Conservation (phyloP, 1,284 basidiomycete genomes). For the Ustilago bromivora region DNA sequence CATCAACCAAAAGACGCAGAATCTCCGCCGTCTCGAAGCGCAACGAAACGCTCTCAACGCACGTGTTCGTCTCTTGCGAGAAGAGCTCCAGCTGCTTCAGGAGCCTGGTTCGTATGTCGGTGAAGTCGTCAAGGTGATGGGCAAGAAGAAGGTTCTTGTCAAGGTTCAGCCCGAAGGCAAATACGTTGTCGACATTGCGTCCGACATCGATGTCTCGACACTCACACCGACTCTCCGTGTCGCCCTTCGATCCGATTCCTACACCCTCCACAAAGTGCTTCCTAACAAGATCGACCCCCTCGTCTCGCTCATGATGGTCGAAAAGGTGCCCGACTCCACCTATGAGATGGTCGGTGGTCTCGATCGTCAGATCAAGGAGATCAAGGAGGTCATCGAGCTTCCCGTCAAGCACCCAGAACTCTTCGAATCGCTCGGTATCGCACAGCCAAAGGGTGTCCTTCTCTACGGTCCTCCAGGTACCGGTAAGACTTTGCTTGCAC, state of each 20-base stretch:
- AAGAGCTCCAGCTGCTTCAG: conserved; percentile 93
- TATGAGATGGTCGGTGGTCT: conserved; percentile 99
- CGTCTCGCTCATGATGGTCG: conserved; percentile 86
- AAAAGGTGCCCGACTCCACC: conserved; percentile 98
- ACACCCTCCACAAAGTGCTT: conserved; percentile 74
- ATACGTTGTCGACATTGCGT: conserved; percentile 96
- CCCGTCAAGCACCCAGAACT: conserved; percentile 98
- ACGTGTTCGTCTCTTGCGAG: conserved; percentile 83
- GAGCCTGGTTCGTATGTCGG: conserved; percentile 98
- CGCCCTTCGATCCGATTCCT: conserved; percentile 93
- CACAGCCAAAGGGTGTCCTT: conserved; percentile 82
- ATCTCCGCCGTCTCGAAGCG: conserved; percentile 92
- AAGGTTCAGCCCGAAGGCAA: conserved; percentile 99
- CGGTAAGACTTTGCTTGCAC: conserved; percentile 68
- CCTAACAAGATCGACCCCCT: conserved; percentile 70
- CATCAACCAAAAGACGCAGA: conserved; percentile 97
- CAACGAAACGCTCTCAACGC: conserved; percentile 97
- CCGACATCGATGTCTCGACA: conserved; percentile 83
- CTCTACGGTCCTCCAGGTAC: conserved; percentile 69
- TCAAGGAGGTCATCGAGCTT: conserved; percentile 98
- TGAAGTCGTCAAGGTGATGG: conserved; percentile 98
- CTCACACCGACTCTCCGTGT: conserved; percentile 91
- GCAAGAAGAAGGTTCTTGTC: conserved; percentile 97
- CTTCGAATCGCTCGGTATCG: conserved; percentile 95
- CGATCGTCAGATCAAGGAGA: conserved; percentile 98